Conservation (phyloP, 108 stramenopile species). For the Bacterosira constricta region DNA sequence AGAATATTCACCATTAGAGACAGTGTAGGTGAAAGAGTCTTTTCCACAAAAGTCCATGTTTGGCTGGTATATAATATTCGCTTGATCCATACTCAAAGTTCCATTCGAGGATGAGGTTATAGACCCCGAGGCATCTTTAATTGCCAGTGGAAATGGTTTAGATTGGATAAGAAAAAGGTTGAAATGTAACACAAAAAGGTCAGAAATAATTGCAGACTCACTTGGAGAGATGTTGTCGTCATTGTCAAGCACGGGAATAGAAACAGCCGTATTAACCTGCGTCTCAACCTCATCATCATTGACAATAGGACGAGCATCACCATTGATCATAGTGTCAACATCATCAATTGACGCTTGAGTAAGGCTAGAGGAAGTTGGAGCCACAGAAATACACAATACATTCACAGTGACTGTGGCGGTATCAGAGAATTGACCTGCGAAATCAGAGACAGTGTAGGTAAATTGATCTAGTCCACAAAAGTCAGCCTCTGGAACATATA, state of each 20-base stretch:
- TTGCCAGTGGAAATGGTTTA: not conserved
- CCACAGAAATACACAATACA: too few species aligned
- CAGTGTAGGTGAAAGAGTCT: slow-evolving; percentile 4
- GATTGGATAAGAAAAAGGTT: not conserved
- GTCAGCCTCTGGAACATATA: slow-evolving; percentile 13
- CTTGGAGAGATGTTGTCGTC: not conserved
- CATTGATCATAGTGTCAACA: not conserved
- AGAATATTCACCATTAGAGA: slow-evolving; percentile 4
- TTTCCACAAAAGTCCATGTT: not conserved
- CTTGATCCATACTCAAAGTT: not conserved
- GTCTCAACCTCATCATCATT: not conserved
- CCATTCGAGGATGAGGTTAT: not conserved
- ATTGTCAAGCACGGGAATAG: slow-evolving; percentile 1
- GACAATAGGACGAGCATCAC: not conserved
- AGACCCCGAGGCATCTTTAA: too few species aligned
- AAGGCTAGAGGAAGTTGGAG: too few species aligned
- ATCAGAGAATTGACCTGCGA: slow-evolving; percentile 10
- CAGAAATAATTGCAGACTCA: not conserved
- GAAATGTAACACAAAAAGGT: too few species aligned
- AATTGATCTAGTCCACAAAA: slow-evolving; percentile 24
- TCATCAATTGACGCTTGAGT: not conserved
- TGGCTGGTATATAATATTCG: slow-evolving; percentile 2
- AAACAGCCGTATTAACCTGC: not conserved
- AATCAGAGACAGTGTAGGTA: slow-evolving; percentile 25
- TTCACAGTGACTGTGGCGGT: slow-evolving; percentile 17